A percentile compares a stretch with the other conserved stretches of the same genome.
Conservation (phyloP, 352 stramenopile species). For the Phytophthora pinifolia region DNA sequence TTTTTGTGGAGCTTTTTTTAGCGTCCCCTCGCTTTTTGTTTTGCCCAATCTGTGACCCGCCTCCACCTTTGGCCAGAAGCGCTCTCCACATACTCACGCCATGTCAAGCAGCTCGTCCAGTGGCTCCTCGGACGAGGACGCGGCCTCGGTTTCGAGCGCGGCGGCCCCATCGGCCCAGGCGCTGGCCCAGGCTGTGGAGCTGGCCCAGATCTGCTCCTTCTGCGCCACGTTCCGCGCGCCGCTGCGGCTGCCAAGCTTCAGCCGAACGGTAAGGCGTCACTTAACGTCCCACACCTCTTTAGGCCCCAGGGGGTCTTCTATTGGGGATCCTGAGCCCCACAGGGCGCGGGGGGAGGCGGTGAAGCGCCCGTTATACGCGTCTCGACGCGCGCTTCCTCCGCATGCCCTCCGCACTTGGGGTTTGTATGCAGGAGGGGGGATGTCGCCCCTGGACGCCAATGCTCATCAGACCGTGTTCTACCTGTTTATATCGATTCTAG, state of each 20-base stretch:
- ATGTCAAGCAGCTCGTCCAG: constrained; percentile 55
- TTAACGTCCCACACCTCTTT: background rate
- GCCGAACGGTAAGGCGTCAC: constrained; percentile 62
- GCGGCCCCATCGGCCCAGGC: constrained; percentile 20
- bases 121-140: constrained; percentile 41
- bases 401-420: constrained; percentile 23
- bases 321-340: constrained; percentile 8
- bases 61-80: constrained; percentile 23
- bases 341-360: constrained; percentile 7
- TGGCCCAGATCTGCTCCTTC: constrained; percentile 81
- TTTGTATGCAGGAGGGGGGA: constrained; percentile 29
- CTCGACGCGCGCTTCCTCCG: constrained; percentile 8
- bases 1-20: no score
- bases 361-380: constrained; percentile 1
- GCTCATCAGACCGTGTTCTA: constrained; percentile 25
- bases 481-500: constrained; percentile 30
- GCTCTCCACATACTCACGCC: constrained; percentile 25
- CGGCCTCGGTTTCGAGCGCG: constrained; percentile 6
- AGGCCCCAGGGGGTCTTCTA: background rate
- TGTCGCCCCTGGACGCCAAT: constrained; percentile 6
- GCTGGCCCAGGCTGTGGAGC: constrained; percentile 43
- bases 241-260: constrained; percentile 70
- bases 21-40: no score
- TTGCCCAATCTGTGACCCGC: no score
- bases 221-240: constrained; percentile 68